Percentiles rank a stretch among this genome's conserved stretches.
Conservation (phyloP, 1,139 yeast genomes). For the Geotrichum macrosporum region DNA sequence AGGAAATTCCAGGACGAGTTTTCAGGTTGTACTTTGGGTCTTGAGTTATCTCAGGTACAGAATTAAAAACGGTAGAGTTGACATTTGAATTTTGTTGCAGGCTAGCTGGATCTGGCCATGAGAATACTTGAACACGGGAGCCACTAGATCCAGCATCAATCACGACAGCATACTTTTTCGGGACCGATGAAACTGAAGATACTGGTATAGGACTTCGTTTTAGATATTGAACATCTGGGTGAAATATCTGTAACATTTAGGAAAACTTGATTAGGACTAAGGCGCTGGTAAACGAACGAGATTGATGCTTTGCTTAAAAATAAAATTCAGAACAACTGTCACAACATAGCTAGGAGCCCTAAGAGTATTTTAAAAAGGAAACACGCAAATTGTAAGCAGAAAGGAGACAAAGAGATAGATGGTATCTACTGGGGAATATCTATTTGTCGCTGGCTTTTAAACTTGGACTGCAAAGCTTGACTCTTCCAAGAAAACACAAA, state of each 20-base stretch:
- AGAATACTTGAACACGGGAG: conserved; percentile 67
- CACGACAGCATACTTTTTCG: conserved; percentile 57
- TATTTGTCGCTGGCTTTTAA: too few species aligned
- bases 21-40: conserved; percentile 52
- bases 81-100: conserved; percentile 2
- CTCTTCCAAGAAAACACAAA: too few species aligned
- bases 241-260: not conserved
- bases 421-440: too few species aligned
- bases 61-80: conserved; percentile 18
- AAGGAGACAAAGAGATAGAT: too few species aligned
- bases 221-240: conserved; percentile 1
- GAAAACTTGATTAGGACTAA: not conserved
- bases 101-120: conserved; percentile 52
- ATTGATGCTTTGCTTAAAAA: not conserved
- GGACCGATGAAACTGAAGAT: not conserved
- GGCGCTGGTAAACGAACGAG: not conserved
- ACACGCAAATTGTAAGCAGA: too few species aligned
- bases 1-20: conserved; percentile 64
- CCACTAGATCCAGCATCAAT: conserved; percentile 86
- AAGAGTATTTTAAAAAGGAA: too few species aligned
- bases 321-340: not conserved
- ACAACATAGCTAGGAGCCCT: not conserved
- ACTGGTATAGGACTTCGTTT: conserved; percentile 7
- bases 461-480: too few species aligned
- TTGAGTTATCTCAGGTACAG: conserved; percentile 42